Evolutionary conservation across 305 asterid species (phyloP).

Genomic region (Fraxinus platypoda): DNA sequence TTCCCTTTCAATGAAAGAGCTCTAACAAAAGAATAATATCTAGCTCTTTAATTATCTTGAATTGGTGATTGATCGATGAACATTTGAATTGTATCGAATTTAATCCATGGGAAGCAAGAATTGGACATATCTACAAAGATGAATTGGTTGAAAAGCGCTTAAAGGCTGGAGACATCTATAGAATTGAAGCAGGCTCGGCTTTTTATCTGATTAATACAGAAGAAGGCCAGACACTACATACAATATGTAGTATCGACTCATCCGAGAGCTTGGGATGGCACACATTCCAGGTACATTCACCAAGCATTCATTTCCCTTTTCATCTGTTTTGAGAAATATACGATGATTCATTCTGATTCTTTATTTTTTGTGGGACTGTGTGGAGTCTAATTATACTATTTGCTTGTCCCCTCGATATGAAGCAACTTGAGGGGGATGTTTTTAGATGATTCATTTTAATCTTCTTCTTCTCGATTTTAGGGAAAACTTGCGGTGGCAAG

Average conservation of each 20-base stretch:
- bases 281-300: slow-evolving; percentile 47
- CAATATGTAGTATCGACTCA: slow-evolving; percentile 63
- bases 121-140: slow-evolving; percentile 71
- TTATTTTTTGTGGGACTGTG: background rate
- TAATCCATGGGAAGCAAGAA: slow-evolving; percentile 65
- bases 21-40: background rate
- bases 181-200: slow-evolving; percentile 68
- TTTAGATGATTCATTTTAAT: background rate
- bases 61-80: background rate
- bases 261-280: slow-evolving; percentile 46
- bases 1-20: background rate
- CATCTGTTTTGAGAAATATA: background rate
- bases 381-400: background rate
- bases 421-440: background rate
- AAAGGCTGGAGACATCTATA: slow-evolving; percentile 67
- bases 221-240: slow-evolving; percentile 60
- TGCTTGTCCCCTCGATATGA: background rate
- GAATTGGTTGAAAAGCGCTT: slow-evolving; percentile 56
- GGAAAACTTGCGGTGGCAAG: background rate
- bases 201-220: slow-evolving; percentile 63
- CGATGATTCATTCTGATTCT: background rate
- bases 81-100: background rate
- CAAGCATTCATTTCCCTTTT: too few relatives aligned
- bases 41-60: background rate
- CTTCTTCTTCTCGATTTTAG: background rate